Base-by-base conservation (phyloP, 371 early-diverging fungal species). In the Dinochytrium kinnereticum region DNA sequence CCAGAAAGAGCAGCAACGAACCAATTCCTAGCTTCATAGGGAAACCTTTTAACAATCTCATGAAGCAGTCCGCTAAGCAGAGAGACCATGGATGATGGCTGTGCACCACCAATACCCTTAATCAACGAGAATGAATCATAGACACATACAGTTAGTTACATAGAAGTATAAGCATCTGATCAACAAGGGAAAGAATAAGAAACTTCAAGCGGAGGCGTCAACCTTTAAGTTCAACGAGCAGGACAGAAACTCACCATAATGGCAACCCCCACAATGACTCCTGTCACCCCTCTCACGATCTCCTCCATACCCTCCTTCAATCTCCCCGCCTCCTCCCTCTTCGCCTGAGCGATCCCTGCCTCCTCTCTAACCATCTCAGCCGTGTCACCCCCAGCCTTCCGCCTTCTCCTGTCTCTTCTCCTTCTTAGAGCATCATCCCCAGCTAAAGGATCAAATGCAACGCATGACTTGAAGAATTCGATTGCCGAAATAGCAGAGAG, bases 101-200 rank as follows among this genome's bases (percentile, higher is more conserved):
- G 68, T 2, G 61, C 73, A 26, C 78, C 75, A 0, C 76, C 82
- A 38, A 81, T 71, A 51, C 68, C 68, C 80, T 80, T 38, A 19
- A 30, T 10, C 15, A 49, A 26, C 51, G 17, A 36, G 3, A 51
- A 28, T 33, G 33, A 68, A n/a, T n/a, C n/a, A n/a, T n/a, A n/a
- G n/a, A n/a, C n/a, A n/a, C n/a, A n/a, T n/a, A n/a, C n/a, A n/a
- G n/a, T n/a, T n/a, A n/a, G n/a, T n/a, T n/a, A n/a, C n/a, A n/a
- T n/a, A n/a, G n/a, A n/a, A n/a, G n/a, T n/a, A n/a, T n/a, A n/a
- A n/a, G n/a, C n/a, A n/a, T n/a, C n/a, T n/a, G n/a, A n/a, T n/a
- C n/a, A n/a, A n/a, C n/a, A n/a, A n/a, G n/a, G n/a, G n/a, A n/a
- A n/a, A n/a, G n/a, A n/a, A n/a, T n/a, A n/a, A n/a, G n/a, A n/a